These are phyloP conservation scores for Xylariaceae sp. DNA, from an alignment of 2,329 filamentous ascomycete genomes.

Conservation along the genomic window DNA sequence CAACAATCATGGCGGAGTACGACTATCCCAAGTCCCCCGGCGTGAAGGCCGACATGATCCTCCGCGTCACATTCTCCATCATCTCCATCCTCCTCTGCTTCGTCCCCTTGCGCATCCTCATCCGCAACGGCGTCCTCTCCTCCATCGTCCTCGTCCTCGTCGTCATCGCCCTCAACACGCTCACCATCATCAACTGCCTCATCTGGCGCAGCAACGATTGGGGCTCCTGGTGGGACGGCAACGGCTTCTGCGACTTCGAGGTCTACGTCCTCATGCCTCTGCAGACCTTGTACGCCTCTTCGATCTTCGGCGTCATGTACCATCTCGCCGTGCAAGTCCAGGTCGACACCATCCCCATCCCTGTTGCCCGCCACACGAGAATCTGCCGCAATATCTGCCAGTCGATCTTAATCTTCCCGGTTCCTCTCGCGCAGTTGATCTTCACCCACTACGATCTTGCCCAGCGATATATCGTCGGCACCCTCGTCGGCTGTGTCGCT, in stretches of 20 bases:
- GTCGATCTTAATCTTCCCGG: conserved; percentile 49
- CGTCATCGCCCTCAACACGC: conserved; percentile 43
- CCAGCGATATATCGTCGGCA: conserved; percentile 46
- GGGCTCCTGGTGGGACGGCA: conserved; percentile 46
- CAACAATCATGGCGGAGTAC: no score
- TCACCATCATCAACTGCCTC: conserved; percentile 46
- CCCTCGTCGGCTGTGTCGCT: conserved; percentile 47
- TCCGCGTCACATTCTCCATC: conserved; percentile 44
- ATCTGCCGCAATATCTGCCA: conserved; percentile 42
- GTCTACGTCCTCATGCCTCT: conserved; percentile 35
- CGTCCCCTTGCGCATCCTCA: conserved; percentile 48
- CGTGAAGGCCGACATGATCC: conserved; percentile 42
- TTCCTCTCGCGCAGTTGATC: conserved; percentile 45
- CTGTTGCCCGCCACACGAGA: conserved; percentile 19
- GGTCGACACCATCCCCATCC: conserved; percentile 33
- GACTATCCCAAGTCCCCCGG: background rate
- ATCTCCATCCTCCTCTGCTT: conserved; percentile 42
- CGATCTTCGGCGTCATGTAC: conserved; percentile 50
- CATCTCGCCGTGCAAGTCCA: conserved; percentile 48
- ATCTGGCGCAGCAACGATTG: conserved; percentile 51
- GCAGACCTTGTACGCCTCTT: conserved; percentile 43
- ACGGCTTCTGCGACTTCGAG: conserved; percentile 50
- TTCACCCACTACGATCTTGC: conserved; percentile 44
- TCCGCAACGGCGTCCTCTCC: conserved; percentile 49
- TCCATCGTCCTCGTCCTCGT: conserved; percentile 46